Conservation (phyloP, 352 stramenopile genomes). For the Peronospora farinosa region DNA sequence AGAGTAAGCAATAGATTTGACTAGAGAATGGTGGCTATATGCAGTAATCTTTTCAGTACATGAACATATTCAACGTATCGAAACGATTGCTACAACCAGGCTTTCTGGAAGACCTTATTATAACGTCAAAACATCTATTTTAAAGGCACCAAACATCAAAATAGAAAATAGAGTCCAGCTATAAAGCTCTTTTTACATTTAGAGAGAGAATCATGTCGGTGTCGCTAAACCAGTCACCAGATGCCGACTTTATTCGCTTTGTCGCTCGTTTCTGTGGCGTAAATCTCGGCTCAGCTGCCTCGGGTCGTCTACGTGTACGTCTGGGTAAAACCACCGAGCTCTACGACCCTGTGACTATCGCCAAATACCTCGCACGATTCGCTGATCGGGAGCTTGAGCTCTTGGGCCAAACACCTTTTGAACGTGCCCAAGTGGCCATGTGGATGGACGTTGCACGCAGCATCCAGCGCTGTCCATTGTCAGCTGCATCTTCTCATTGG, state of each 20-base stretch:
- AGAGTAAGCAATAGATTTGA: constrained; percentile 13
- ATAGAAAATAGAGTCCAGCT: background rate
- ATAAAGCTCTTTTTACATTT: no score
- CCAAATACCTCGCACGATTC: constrained; percentile 66
- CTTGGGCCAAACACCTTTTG: constrained; percentile 46
- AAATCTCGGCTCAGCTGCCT: constrained; percentile 60
- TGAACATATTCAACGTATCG: no score
- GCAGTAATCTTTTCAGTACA: no score
- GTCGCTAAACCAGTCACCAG: constrained; percentile 67
- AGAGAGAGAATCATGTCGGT: constrained; percentile 67
- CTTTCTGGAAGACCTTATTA: no score
- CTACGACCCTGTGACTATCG: constrained; percentile 67
- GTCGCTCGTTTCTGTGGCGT: constrained; percentile 76
- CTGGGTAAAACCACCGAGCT: constrained; percentile 67
- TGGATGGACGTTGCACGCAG: constrained; percentile 64
- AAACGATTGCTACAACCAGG: no score
- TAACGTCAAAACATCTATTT: no score
- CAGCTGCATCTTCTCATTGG: constrained; percentile 45
- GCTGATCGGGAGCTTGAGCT: constrained; percentile 71
- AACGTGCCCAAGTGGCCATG: constrained; percentile 70
- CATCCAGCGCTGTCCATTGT: constrained; percentile 35
- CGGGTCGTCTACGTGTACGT: constrained; percentile 65
- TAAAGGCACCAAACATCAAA: no score
- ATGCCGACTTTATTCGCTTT: constrained; percentile 76
- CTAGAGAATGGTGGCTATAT: no score